A percentile compares a stretch with the other conserved stretches of the same genome.
phyloP scores from a whole-genome alignment of 2,329 filamentous ascomycete genomes.

The Sclerotinia subarctica region DNA sequence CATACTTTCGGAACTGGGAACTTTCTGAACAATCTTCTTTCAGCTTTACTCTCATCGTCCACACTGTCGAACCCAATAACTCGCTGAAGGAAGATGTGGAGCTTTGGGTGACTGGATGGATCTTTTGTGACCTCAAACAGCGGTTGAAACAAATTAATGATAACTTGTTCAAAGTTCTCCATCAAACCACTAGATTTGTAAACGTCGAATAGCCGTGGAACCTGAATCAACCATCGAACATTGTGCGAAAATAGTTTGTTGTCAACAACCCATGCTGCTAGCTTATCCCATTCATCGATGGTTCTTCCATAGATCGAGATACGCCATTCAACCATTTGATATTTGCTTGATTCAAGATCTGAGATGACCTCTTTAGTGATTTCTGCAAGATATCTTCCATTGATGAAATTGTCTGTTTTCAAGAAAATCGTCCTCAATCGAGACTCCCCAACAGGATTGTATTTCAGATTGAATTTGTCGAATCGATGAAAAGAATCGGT shows the following conservation, averaged over 20 bases:
- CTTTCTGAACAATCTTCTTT: constrained; percentile 90
- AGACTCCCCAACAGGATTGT: constrained; percentile 95
- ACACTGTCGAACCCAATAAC: constrained; percentile 98
- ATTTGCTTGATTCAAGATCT: constrained; percentile 97
- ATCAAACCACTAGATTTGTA: constrained; percentile 88
- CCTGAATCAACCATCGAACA: constrained; percentile 93
- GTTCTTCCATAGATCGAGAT: constrained; percentile 95
- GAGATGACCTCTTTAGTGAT: constrained; percentile 98
- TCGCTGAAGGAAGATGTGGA: constrained; percentile 90
- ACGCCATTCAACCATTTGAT: constrained; percentile 99
- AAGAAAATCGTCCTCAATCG: constrained; percentile 95
- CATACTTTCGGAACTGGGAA: constrained; percentile 88
- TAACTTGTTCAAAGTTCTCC: constrained; percentile 84
- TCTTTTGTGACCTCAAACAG: constrained; percentile 92
- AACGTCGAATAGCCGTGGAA: constrained; percentile 91
- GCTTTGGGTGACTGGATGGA: constrained; percentile 81
- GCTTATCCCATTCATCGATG: constrained; percentile 94
- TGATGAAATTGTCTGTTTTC: constrained; percentile 97
- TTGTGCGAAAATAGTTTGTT: constrained; percentile 98
- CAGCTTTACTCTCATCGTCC: constrained; percentile 95
- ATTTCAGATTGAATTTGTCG: constrained; percentile 99
- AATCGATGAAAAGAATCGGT: constrained; percentile 98
- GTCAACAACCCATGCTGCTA: constrained; percentile 95
- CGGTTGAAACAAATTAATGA: constrained; percentile 88
- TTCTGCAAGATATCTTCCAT: constrained; percentile 91